Percentiles rank a stretch among this genome's conserved stretches.
Evolutionary conservation across 2,329 filamentous ascomycete genomes (phyloP).

Genomic region (Epichloe coenophiala): DNA sequence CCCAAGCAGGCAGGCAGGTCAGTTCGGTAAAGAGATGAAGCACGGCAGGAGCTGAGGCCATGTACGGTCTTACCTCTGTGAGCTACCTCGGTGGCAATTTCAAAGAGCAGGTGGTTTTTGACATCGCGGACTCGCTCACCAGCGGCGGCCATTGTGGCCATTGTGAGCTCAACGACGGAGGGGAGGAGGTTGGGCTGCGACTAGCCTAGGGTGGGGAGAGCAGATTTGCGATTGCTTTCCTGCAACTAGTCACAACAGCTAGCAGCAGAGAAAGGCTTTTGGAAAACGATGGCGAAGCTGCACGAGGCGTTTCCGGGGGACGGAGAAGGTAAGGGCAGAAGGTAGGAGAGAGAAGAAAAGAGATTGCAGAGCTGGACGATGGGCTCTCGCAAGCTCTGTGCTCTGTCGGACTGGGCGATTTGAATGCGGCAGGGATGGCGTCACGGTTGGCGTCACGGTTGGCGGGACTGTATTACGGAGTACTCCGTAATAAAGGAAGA

Average conservation of each 20-base stretch:
- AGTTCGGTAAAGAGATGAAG: background rate
- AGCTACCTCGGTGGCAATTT: slow-evolving; percentile 92
- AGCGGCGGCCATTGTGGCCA: slow-evolving; percentile 29
- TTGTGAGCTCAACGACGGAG: background rate
- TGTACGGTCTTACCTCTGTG: slow-evolving; percentile 59
- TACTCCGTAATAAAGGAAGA: background rate
- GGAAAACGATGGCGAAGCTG: background rate
- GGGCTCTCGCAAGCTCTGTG: background rate
- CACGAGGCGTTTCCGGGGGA: background rate
- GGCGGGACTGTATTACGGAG: background rate
- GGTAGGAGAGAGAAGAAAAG: background rate
- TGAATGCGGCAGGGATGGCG: slow-evolving; percentile 6
- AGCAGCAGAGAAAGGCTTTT: background rate
- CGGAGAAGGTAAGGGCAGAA: background rate
- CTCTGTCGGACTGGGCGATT: slow-evolving; percentile 2
- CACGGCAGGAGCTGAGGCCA: slow-evolving; percentile 10
- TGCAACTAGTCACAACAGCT: slow-evolving; percentile 1
- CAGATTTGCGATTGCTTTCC: background rate
- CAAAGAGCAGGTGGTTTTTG: slow-evolving; percentile 91
- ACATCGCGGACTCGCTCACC: slow-evolving; percentile 52
- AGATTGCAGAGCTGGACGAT: background rate
- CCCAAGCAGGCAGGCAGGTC: background rate
- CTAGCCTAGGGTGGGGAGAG: background rate
- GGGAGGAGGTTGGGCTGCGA: background rate
- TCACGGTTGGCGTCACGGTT: slow-evolving; percentile 3